phyloP scores from a whole-genome alignment of 2,329 filamentous ascomycete genomes.

The Cordyceps fumosorosea region DNA sequence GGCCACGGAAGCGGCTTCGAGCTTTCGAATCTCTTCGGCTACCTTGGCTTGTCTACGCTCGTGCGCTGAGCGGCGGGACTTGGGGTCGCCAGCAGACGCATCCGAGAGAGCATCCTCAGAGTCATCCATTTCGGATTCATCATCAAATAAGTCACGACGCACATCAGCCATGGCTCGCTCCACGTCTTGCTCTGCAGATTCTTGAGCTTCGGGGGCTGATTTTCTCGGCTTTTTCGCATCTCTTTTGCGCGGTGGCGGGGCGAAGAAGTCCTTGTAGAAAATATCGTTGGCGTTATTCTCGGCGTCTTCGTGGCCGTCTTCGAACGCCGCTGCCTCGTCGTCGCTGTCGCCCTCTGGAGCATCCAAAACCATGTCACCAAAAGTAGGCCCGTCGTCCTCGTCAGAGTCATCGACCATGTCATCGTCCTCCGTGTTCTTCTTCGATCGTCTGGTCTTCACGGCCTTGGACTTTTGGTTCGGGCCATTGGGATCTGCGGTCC shows the following conservation, averaged over 20 bases:
- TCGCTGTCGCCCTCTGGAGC: slow-evolving; percentile 62
- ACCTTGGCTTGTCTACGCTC: slow-evolving; percentile 82
- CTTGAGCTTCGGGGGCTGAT: slow-evolving; percentile 32
- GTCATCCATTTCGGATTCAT: slow-evolving; percentile 58
- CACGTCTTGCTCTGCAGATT: slow-evolving; percentile 59
- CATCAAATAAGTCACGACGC: slow-evolving; percentile 84
- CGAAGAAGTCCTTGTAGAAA: slow-evolving; percentile 91
- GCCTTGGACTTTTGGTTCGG: slow-evolving; percentile 21
- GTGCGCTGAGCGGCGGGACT: slow-evolving; percentile 73
- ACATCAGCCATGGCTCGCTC: slow-evolving; percentile 81
- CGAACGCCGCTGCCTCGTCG: slow-evolving; percentile 52
- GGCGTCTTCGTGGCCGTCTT: slow-evolving; percentile 48
- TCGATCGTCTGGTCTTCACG: slow-evolving; percentile 22
- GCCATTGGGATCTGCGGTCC: slow-evolving; percentile 69
- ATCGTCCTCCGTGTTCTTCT: slow-evolving; percentile 20
- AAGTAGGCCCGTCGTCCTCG: slow-evolving; percentile 74
- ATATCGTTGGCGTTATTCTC: slow-evolving; percentile 77
- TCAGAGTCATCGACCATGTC: slow-evolving; percentile 45
- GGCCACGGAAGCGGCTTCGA: slow-evolving; percentile 82
- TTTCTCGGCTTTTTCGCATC: slow-evolving; percentile 41
- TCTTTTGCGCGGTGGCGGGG: slow-evolving; percentile 74
- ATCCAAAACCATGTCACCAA: slow-evolving; percentile 71
- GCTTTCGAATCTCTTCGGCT: slow-evolving; percentile 79
- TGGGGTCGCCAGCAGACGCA: slow-evolving; percentile 61
- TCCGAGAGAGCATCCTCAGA: slow-evolving; percentile 49